Evolutionary conservation across 1,284 basidiomycete genomes (phyloP), one percentile per base, ranked within the genome.

Genomic region (Sphagnurus paluster): DNA sequence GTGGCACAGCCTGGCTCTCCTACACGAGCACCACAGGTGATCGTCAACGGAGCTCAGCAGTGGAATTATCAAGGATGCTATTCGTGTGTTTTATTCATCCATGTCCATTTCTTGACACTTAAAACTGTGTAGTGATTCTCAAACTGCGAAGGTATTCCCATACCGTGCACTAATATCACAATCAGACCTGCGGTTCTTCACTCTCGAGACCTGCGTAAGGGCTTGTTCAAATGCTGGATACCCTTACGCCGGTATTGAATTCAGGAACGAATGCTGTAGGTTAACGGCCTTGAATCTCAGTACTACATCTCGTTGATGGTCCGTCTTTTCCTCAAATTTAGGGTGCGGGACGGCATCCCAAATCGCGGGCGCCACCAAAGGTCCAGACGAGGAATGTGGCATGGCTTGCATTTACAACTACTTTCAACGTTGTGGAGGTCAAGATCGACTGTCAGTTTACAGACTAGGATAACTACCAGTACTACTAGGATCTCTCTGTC

Each of bases 371-470:
- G 34, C 38, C 16, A 14, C 24, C 13, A 32, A 42, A 16, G 47
- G 28, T 17, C 42, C 50, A 8, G 44, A 52, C 34, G 33, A 21
- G 24, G 50, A 52, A 23, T 52, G 50, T 10, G 44, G 47, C 4
- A 49, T 52, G 50, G 50, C 50, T 20, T 49, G 50, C 33, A 21
- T 49, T 14, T 46, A 45, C 21, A 26, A 52, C 21, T 38, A 40
- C 20, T 46, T 44, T 11, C 37, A 49, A 29, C 50, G 50, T 29
- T 52, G 47, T 21, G 50, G 50, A 13, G 41, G 28, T n/a, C n/a
- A 44, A 11, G 47, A 52, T 49, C 47, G 47, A 6, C 43, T 52
- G n/a, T 52, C 50, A 34, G 38, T 52, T 16, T 52, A 52, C 30
- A 39, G 39, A n/a, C 34, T 43, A 10, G n/a, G n/a, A n/a, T n/a